Evolutionary conservation across 2,329 filamentous ascomycete genomes (phyloP).

Genomic region (Nigrospora osmanthi): DNA sequence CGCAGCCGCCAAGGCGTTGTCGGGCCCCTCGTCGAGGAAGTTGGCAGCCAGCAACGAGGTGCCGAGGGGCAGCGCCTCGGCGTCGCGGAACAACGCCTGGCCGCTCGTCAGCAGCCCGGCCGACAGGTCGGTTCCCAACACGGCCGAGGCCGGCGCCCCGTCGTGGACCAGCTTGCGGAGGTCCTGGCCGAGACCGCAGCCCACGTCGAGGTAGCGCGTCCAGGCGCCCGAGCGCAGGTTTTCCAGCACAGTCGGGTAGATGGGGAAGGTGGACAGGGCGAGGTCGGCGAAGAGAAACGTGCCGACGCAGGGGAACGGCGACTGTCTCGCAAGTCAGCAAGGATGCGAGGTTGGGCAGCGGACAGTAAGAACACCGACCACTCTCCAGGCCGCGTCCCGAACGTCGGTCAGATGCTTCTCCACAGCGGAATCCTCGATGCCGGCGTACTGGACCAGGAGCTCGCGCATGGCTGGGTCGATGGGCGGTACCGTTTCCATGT

Average conservation of each 20-base stretch:
- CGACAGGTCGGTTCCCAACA: neutral
- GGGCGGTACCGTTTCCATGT: neutral
- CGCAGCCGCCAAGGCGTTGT: neutral
- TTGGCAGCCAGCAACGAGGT: neutral
- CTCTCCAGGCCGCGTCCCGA: neutral
- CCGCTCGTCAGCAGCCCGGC: neutral
- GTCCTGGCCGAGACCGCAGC: neutral
- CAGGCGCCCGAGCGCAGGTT: neutral
- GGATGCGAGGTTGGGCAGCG: no score
- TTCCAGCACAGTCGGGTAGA: neutral
- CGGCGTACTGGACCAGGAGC: neutral
- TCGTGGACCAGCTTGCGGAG: neutral
- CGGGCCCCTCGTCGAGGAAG: neutral
- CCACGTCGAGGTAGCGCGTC: neutral
- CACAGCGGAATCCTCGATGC: neutral
- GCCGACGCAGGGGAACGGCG: neutral
- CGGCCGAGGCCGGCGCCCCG: neutral
- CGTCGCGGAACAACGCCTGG: neutral
- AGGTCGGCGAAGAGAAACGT: slow-evolving; percentile 1
- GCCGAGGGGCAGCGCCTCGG: neutral
- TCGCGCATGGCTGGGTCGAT: neutral
- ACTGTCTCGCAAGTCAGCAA: neutral
- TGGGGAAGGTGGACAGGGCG: neutral
- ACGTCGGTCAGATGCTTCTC: neutral
- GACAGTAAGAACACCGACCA: neutral